Evolutionary conservation across 2,329 filamentous ascomycete genomes (phyloP).

Genomic region (Stemphylium lycopersici): DNA sequence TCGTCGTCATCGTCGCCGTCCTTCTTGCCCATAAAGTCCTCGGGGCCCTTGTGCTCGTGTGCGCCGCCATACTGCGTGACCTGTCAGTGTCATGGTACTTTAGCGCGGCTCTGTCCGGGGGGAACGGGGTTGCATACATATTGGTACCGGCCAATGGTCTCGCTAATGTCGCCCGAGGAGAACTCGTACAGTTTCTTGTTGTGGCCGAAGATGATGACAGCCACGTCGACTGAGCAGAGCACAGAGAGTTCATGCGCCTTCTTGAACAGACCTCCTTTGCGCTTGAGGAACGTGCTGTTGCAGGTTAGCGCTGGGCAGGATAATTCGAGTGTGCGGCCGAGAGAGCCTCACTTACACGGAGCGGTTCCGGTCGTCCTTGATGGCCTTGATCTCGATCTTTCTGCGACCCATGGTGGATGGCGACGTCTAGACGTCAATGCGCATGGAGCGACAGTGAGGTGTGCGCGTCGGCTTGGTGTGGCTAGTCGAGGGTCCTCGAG

Average conservation of each 20-base stretch:
- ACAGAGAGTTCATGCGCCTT: constrained; percentile 99
- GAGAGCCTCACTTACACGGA: constrained; percentile 75
- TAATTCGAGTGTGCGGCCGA: not conserved
- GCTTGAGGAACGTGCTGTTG: constrained; percentile 92
- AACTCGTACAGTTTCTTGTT: constrained; percentile 99
- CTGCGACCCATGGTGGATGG: constrained; percentile 78
- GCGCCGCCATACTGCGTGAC: constrained; percentile 78
- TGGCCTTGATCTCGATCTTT: constrained; percentile 99
- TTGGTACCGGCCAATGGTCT: constrained; percentile 86
- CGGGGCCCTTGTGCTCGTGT: constrained; percentile 94
- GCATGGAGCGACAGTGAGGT: constrained; percentile 32
- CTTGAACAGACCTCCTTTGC: constrained; percentile 98
- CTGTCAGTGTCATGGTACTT: constrained; percentile 32
- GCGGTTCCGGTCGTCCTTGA: constrained; percentile 97
- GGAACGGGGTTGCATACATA: constrained; percentile 68
- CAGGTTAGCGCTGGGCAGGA: constrained; percentile 25
- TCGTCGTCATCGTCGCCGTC: constrained; percentile 80
- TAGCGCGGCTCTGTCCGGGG: constrained; percentile 22
- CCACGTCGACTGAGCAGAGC: constrained; percentile 96
- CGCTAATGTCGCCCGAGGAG: constrained; percentile 90
- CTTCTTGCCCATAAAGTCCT: constrained; percentile 83
- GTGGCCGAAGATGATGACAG: constrained; percentile 96
- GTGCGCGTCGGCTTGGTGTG: constrained; percentile 11
- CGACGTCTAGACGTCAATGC: constrained; percentile 31
- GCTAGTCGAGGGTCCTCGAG: constrained; percentile 28